Evolutionary conservation across 305 asterid species (phyloP).

Genomic region (Petunia hybrid): DNA sequence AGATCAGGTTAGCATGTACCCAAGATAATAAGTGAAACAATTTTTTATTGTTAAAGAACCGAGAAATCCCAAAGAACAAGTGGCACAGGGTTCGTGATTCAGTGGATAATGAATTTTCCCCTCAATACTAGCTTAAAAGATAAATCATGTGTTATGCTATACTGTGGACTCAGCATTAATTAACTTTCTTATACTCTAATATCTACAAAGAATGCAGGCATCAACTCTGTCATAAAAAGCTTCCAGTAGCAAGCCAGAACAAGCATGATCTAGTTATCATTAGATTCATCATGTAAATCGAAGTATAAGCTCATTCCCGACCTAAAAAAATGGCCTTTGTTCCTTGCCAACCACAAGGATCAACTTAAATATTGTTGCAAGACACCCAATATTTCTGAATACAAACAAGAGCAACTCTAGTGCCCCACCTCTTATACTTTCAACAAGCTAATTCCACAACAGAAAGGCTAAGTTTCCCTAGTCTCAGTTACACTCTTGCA

Average conservation of each 20-base stretch:
- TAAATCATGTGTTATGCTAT: background rate
- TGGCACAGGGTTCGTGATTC: no score
- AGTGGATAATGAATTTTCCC: background rate
- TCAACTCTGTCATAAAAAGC: no score
- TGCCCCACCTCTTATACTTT: background rate
- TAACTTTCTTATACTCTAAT: background rate
- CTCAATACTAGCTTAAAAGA: background rate
- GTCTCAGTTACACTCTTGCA: background rate
- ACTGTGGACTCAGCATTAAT: background rate
- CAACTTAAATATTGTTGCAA: background rate
- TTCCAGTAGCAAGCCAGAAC: background rate
- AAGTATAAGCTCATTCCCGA: background rate
- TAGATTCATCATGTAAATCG: no score
- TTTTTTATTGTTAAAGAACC: no score
- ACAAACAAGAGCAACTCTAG: slow-evolving; percentile 5
- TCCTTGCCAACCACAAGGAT: background rate
- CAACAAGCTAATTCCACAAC: slow-evolving; percentile 5
- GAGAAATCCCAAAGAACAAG: no score
- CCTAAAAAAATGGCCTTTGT: background rate
- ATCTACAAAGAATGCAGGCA: background rate
- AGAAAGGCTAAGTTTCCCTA: background rate
- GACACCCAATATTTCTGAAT: background rate
- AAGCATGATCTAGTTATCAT: background rate
- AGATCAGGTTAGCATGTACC: no score
- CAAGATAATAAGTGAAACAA: no score